Evolutionary conservation across 257 asterid genomes (phyloP).

Genomic region (Solanum clarkiae): DNA sequence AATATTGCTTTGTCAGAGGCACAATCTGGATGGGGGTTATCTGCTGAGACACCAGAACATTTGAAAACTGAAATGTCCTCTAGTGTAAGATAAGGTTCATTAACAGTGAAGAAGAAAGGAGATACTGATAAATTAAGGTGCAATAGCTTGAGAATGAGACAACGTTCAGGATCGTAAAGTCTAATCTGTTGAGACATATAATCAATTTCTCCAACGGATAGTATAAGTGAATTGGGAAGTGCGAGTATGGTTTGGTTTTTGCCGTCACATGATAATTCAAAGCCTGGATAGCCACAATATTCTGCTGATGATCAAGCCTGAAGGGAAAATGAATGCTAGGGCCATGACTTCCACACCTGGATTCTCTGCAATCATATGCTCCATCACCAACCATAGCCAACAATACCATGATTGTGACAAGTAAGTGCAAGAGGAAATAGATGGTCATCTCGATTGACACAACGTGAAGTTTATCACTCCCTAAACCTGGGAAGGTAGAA

Average conservation of each 20-base stretch:
- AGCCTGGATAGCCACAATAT: conserved; percentile 2
- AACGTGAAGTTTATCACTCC: too few species aligned
- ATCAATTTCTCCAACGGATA: not conserved
- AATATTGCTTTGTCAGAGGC: not conserved
- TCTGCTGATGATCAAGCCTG: not conserved
- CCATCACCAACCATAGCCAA: not conserved
- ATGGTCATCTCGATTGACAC: not conserved
- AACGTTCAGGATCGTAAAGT: not conserved
- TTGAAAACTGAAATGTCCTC: not conserved
- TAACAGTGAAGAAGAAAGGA: not conserved
- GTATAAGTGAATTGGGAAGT: not conserved
- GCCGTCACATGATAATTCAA: not conserved
- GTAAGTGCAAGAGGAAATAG: not conserved
- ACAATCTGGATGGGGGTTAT: not conserved
- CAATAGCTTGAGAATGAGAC: not conserved
- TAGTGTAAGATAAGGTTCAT: not conserved
- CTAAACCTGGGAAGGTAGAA: too few species aligned
- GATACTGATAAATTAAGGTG: not conserved
- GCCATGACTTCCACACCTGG: not conserved
- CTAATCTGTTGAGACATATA: not conserved
- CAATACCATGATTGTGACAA: not conserved
- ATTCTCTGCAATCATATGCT: not conserved
- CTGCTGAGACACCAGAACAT: not conserved
- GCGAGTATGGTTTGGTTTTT: not conserved
- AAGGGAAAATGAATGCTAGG: not conserved